Percentiles rank a stretch among this genome's conserved stretches.
phyloP scores from a whole-genome alignment of 1,139 yeast genomes.

The Diutina rugosa region DNA sequence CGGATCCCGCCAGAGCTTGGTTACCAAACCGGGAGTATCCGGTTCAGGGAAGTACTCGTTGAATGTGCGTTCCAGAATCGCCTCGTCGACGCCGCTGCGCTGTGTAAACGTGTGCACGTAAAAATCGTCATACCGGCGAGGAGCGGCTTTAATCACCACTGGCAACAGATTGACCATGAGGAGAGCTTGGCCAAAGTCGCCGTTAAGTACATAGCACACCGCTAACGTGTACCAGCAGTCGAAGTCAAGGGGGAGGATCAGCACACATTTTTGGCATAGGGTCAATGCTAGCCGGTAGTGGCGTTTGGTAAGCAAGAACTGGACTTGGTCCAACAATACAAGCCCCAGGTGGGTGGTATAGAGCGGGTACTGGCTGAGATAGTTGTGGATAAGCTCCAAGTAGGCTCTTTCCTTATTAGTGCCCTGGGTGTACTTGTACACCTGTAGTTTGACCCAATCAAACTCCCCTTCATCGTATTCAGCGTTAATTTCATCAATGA shows the following conservation, averaged over 20 bases:
- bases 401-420: conserved; percentile 15
- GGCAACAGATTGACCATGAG: conserved; percentile 25
- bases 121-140: background rate
- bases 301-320: conserved; percentile 20
- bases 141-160: conserved; percentile 8
- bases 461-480: conserved; percentile 12
- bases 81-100: background rate
- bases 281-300: conserved; percentile 15
- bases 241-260: conserved; percentile 27
- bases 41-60: background rate
- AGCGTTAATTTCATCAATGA: conserved; percentile 12
- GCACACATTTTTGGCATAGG: conserved; percentile 19
- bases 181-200: conserved; percentile 20
- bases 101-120: background rate
- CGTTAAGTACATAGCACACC: conserved; percentile 18
- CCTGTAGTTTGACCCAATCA: conserved; percentile 17
- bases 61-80: background rate
- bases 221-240: conserved; percentile 28
- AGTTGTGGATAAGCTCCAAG: conserved; percentile 15
- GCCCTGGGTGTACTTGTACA: conserved; percentile 16
- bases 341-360: conserved; percentile 21
- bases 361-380: conserved; percentile 8
- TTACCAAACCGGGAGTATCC: background rate
- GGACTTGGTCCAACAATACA: conserved; percentile 25
- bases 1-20: conserved; percentile 18